These are phyloP conservation scores for Chamaecrista fasciculata DNA, from an alignment of 306 rosid species.

Conservation along the genomic window DNA sequence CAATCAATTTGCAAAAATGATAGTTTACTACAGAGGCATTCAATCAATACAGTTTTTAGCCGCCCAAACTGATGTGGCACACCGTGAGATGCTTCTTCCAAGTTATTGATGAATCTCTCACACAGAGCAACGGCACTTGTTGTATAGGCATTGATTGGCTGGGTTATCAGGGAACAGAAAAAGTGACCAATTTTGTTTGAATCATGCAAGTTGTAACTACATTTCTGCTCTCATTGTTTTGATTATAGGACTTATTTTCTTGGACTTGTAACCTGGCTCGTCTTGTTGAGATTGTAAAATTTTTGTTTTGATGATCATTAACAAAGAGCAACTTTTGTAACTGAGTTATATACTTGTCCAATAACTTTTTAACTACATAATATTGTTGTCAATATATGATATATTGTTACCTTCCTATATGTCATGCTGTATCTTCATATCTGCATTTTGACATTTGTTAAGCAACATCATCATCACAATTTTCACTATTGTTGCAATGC, in stretches of 20 bases:
- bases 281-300: constrained; percentile 37
- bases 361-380: constrained; percentile 30
- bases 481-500: constrained; percentile 31
- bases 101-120: constrained; percentile 29
- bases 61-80: constrained; percentile 25
- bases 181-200: constrained; percentile 35
- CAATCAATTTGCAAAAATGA: constrained; percentile 51
- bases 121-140: constrained; percentile 31
- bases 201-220: constrained; percentile 28
- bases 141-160: constrained; percentile 35
- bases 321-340: constrained; percentile 41
- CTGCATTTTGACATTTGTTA: constrained; percentile 18
- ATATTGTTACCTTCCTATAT: constrained; percentile 24
- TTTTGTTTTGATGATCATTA: constrained; percentile 38
- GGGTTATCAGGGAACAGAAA: constrained; percentile 24
- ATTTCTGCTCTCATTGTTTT: constrained; percentile 19
- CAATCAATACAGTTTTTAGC: constrained; percentile 27
- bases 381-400: constrained; percentile 26
- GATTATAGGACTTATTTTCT: constrained; percentile 33
- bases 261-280: constrained; percentile 22
- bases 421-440: constrained; percentile 32
- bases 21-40: constrained; percentile 22
- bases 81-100: constrained; percentile 37
- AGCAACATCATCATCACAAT: constrained; percentile 30
- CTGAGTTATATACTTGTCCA: no score